phyloP scores from a whole-genome alignment of 306 rosid species.

The Pterocarpus macrocarpus region DNA sequence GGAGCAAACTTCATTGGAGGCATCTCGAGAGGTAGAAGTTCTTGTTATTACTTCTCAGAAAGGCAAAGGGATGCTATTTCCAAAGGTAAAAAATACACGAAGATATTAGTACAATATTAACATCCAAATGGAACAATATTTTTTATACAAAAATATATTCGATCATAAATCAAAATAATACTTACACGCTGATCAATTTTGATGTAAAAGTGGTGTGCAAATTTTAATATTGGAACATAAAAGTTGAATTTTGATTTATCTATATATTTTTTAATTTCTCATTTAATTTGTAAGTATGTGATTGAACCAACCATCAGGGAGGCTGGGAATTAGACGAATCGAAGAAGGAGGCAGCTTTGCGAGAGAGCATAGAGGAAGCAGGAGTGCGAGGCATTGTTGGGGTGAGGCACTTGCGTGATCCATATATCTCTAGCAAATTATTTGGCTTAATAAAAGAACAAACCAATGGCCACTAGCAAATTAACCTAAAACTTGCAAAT shows the following conservation, averaged over 20 bases:
- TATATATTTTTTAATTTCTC: slow-evolving; percentile 21
- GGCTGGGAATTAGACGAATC: slow-evolving; percentile 96
- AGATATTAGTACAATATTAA: too few relatives aligned
- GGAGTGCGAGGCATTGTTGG: slow-evolving; percentile 82
- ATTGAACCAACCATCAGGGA: slow-evolving; percentile 64
- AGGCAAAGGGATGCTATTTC: slow-evolving; percentile 87
- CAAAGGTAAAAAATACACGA: slow-evolving; percentile 64
- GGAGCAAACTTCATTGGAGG: slow-evolving; percentile 48
- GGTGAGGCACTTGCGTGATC: slow-evolving; percentile 52
- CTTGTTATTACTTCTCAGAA: slow-evolving; percentile 88
- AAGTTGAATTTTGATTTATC: too few relatives aligned
- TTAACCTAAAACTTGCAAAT: not conserved
- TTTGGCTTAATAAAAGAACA: too few relatives aligned
- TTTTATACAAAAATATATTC: too few relatives aligned
- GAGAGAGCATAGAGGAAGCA: slow-evolving; percentile 94
- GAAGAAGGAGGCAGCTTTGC: slow-evolving; percentile 80
- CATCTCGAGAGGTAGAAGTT: slow-evolving; percentile 65
- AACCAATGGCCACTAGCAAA: too few relatives aligned
- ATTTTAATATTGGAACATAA: too few relatives aligned
- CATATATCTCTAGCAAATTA: too few relatives aligned
- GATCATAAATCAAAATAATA: too few relatives aligned
- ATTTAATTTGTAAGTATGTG: not conserved
- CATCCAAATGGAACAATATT: too few relatives aligned
- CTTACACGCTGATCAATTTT: not conserved
- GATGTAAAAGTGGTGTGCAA: too few relatives aligned